Conservation (phyloP, 305 asterid species). For the Fraxinus floribunda region DNA sequence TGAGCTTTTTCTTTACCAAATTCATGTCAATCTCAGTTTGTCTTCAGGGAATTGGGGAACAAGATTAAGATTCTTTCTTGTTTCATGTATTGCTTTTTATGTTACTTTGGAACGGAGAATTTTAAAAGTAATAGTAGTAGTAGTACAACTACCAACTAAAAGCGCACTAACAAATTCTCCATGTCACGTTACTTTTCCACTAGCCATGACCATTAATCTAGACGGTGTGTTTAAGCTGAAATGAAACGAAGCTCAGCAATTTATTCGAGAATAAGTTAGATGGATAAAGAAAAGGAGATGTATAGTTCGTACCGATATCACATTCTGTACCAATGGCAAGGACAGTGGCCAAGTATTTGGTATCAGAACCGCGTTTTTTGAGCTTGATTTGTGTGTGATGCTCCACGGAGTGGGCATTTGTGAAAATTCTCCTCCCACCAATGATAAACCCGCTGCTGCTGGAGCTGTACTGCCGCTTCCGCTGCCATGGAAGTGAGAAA, state of each 20-base stretch:
- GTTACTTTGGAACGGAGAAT: too few species aligned
- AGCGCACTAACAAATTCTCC: too few species aligned
- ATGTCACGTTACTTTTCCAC: too few species aligned
- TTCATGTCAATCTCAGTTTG: neutral
- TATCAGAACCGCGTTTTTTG: conserved; percentile 87
- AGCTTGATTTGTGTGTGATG: conserved; percentile 82
- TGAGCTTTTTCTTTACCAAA: neutral
- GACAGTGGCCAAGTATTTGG: conserved; percentile 73
- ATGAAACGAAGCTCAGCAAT: too few species aligned
- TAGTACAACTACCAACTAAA: too few species aligned
- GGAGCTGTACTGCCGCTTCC: conserved; percentile 80
- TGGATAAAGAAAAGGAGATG: too few species aligned
- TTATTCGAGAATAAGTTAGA: too few species aligned
- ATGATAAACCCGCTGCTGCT: conserved; percentile 84
- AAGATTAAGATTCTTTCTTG: too few species aligned
- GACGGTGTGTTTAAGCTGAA: too few species aligned
- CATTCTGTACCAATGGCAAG: conserved; percentile 92
- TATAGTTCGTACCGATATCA: conserved; percentile 56
- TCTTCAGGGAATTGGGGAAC: neutral
- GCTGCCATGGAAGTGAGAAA: conserved; percentile 87
- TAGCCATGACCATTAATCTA: too few species aligned
- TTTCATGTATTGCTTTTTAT: too few species aligned
- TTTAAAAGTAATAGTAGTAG: too few species aligned
- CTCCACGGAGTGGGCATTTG: conserved; percentile 84
- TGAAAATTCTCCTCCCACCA: conserved; percentile 68